phyloP scores from a whole-genome alignment of 345 rosid species.

The Limnanthes douglasii region DNA sequence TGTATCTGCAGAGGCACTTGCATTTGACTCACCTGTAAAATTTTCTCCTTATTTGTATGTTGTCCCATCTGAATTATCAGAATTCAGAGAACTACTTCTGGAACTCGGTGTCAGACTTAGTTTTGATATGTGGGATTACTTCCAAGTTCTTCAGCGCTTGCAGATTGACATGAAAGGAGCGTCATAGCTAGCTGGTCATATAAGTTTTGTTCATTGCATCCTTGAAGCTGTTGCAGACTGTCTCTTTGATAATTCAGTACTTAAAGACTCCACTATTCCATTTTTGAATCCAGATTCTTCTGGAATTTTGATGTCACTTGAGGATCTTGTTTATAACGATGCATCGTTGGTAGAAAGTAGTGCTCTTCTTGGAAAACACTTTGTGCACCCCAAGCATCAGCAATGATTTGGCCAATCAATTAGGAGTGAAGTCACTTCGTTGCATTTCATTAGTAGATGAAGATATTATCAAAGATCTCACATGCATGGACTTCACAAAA shows the following conservation, averaged over 20 bases:
- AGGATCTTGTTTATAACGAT: constrained; percentile 76
- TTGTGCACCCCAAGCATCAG: constrained; percentile 71
- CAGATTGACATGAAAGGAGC: constrained; percentile 49
- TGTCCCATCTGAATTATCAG: constrained; percentile 89
- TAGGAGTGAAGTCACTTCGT: constrained; percentile 84
- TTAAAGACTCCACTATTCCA: constrained; percentile 36
- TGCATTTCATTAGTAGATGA: constrained; percentile 69
- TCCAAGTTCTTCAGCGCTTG: constrained; percentile 52
- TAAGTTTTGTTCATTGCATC: constrained; percentile 58
- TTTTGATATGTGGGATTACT: constrained; percentile 72
- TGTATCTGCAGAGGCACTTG: constrained; percentile 62
- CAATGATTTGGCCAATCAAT: constrained; percentile 68
- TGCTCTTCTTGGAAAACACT: constrained; percentile 44
- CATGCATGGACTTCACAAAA: constrained; percentile 78
- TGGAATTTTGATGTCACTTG: constrained; percentile 40
- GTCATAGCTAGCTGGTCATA: constrained; percentile 49
- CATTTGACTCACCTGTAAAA: constrained; percentile 96
- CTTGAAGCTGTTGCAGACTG: constrained; percentile 83
- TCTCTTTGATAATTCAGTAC: constrained; percentile 29
- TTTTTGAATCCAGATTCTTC: constrained; percentile 65
- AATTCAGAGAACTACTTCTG: constrained; percentile 61
- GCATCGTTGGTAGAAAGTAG: constrained; percentile 92
- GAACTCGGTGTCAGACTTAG: constrained; percentile 70
- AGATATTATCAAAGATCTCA: constrained; percentile 73
- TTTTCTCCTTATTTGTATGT: constrained; percentile 85